phyloP scores from a whole-genome alignment of 1,284 basidiomycete species.

The Ceratobasidium sp. region DNA sequence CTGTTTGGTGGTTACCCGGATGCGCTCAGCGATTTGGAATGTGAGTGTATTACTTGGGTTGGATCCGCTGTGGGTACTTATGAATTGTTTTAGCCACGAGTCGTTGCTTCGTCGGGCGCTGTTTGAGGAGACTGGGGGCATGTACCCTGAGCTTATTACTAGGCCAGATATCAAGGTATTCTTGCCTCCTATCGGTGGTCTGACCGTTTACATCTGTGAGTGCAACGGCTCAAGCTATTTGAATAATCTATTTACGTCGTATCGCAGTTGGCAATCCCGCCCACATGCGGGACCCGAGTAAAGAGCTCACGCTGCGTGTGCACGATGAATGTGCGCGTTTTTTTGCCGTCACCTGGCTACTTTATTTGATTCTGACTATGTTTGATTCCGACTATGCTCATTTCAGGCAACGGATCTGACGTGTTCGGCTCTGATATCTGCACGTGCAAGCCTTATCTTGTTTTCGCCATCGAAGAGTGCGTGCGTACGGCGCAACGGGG shows the following conservation, averaged over 20 bases:
- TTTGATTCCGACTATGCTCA: too few relatives aligned
- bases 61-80: conserved; percentile 11
- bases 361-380: conserved; percentile 12
- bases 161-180: conserved; percentile 95
- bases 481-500: conserved; percentile 87
- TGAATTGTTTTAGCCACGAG: conserved; percentile 70
- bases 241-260: background rate
- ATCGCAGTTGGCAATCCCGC: conserved; percentile 79
- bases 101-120: conserved; percentile 84
- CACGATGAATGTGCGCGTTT: conserved; percentile 87
- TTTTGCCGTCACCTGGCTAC: conserved; percentile 50
- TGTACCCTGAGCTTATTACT: conserved; percentile 96
- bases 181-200: conserved; percentile 90
- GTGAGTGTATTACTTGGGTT: conserved; percentile 59
- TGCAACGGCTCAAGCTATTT: conserved; percentile 49
- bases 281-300: conserved; percentile 78
- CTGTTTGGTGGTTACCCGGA: conserved; percentile 96
- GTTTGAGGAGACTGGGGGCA: conserved; percentile 95
- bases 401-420: conserved; percentile 79
- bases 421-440: conserved; percentile 94
- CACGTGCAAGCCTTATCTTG: conserved; percentile 93
- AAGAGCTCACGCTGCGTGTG: conserved; percentile 90
- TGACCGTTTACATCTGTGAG: conserved; percentile 93
- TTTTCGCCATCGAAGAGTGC: conserved; percentile 94
- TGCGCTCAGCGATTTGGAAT: conserved; percentile 89